phyloP scores from a whole-genome alignment of 2,329 filamentous ascomycete species.

The Colletotrichum sp. region DNA sequence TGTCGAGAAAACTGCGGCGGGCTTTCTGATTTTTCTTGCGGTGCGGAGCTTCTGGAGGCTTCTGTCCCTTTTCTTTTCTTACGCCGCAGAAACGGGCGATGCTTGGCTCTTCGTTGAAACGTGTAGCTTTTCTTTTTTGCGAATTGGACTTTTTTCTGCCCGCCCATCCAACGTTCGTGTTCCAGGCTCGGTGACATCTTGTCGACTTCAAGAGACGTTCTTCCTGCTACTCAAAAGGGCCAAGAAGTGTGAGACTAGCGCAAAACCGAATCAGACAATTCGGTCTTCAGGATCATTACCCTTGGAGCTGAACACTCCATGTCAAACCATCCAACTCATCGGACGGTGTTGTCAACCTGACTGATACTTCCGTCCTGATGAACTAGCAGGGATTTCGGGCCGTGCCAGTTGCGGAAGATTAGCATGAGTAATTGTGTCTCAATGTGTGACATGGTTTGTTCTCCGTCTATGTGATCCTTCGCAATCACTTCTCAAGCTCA shows the following conservation, averaged over 20 bases:
- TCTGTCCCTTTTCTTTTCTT: not conserved
- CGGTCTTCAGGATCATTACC: not conserved
- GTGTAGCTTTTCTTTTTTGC: not conserved
- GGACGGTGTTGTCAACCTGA: not conserved
- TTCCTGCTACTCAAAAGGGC: not conserved
- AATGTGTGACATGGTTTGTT: not conserved
- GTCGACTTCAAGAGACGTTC: accelerated
- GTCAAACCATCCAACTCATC: not conserved
- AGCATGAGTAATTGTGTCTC: not conserved
- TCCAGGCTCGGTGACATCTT: not conserved
- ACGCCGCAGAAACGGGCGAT: not conserved
- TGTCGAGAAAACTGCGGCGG: not conserved
- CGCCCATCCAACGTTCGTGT: not conserved
- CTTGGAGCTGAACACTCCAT: not conserved
- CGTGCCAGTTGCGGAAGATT: not conserved
- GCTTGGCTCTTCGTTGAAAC: not conserved
- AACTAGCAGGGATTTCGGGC: not conserved
- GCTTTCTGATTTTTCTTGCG: not conserved
- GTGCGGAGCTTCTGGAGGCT: not conserved
- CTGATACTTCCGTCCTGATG: not conserved
- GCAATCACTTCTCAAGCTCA: not conserved
- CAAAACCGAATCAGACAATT: not conserved
- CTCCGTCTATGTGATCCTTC: not conserved
- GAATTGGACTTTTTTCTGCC: not conserved
- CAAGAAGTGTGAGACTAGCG: not conserved